Percentiles rank a stretch among this genome's conserved stretches.
Conservation (phyloP, 495 filamentous ascomycete genomes). For the Friedmanniomyces endolithicus region DNA sequence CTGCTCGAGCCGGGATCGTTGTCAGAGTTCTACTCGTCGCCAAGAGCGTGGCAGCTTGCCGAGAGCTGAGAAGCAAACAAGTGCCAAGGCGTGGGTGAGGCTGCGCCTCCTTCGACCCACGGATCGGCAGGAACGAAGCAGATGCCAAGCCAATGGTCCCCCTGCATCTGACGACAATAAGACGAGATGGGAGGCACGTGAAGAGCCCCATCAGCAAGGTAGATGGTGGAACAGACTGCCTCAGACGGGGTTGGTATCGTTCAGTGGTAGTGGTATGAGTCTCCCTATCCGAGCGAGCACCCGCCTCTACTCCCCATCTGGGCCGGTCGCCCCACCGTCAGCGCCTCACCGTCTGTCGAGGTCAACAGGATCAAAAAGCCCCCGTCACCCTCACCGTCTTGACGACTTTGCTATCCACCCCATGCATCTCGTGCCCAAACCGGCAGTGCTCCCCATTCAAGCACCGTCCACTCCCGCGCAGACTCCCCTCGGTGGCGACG, state of each 20-base stretch:
- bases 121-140: background rate
- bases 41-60: background rate
- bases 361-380: too few relatives aligned
- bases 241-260: too few relatives aligned
- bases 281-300: too few relatives aligned
- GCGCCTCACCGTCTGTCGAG: too few relatives aligned
- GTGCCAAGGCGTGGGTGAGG: background rate
- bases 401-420: slow-evolving; percentile 21
- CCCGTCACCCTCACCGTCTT: slow-evolving; percentile 8
- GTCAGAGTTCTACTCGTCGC: background rate
- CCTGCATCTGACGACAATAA: background rate
- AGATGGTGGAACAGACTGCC: too few relatives aligned
- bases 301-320: too few relatives aligned
- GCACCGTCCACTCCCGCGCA: slow-evolving; percentile 22
- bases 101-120: background rate
- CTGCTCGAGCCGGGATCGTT: too few relatives aligned
- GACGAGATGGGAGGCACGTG: too few relatives aligned
- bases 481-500: slow-evolving; percentile 6
- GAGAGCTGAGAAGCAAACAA: background rate
- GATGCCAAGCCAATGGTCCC: background rate
- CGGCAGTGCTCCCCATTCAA: slow-evolving; percentile 27
- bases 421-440: slow-evolving; percentile 26
- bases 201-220: too few relatives aligned
- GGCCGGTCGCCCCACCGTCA: too few relatives aligned
- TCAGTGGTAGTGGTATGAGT: too few relatives aligned